Conservation (phyloP, 1,284 basidiomycete genomes). For the Earliella scabrosa region DNA sequence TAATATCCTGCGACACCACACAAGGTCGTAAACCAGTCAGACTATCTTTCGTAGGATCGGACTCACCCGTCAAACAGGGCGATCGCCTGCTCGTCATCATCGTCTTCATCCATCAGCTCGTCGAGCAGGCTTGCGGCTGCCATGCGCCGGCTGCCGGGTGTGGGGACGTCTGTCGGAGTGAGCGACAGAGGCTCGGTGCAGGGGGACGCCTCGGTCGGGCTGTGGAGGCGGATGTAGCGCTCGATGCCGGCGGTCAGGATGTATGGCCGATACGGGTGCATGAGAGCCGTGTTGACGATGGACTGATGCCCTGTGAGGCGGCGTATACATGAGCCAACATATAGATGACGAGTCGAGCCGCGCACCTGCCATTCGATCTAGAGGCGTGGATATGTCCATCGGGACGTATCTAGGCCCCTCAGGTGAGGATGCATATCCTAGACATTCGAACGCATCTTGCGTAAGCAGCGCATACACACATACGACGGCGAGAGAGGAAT, state of each 20-base stretch:
- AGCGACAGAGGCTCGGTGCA: constrained; percentile 45
- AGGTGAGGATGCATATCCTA: constrained; percentile 53
- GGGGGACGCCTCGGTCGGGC: constrained; percentile 57
- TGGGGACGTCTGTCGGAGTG: constrained; percentile 53
- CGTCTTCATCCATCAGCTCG: constrained; percentile 40
- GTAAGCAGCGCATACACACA: too few species aligned
- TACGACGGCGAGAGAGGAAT: too few species aligned
- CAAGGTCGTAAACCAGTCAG: too few species aligned
- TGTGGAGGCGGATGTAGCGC: constrained; percentile 68
- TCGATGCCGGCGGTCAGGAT: constrained; percentile 76
- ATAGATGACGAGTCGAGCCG: not conserved
- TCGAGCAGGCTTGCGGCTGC: constrained; percentile 36
- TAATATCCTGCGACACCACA: constrained; percentile 30
- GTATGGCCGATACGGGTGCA: constrained; percentile 73
- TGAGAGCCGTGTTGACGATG: constrained; percentile 72
- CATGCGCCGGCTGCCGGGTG: constrained; percentile 34
- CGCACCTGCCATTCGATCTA: constrained; percentile 59
- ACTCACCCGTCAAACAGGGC: constrained; percentile 44
- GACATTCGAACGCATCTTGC: not conserved
- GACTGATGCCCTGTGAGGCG: constrained; percentile 71
- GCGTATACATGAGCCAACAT: not conserved
- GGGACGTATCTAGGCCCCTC: constrained; percentile 52
- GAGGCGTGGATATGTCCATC: constrained; percentile 57
- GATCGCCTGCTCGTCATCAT: constrained; percentile 45
- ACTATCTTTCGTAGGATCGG: too few species aligned